Conservation (phyloP, 192 early-diverging fungal genomes). For the Backusella tarrabulga region DNA sequence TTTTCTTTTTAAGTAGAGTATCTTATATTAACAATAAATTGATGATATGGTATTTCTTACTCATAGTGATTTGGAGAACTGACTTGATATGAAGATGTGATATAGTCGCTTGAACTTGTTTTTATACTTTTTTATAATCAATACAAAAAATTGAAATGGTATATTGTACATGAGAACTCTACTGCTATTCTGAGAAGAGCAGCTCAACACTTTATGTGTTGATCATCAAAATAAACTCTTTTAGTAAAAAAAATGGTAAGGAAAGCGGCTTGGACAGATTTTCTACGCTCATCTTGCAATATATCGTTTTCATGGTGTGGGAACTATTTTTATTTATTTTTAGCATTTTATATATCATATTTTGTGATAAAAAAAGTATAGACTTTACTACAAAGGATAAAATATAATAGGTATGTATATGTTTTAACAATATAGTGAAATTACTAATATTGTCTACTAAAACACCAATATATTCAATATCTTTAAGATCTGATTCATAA, state of each 20-base stretch:
- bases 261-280: not conserved
- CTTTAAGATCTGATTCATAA: no score
- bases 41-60: not conserved
- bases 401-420: no score
- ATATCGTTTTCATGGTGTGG: not conserved
- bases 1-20: not conserved
- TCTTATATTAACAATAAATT: not conserved
- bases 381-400: no score
- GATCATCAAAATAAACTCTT: not conserved
- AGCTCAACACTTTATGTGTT: not conserved
- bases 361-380: no score
- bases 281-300: not conserved
- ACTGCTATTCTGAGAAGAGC: not conserved
- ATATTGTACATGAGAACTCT: not conserved
- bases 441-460: no score
- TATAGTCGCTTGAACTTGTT: not conserved
- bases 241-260: not conserved
- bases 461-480: no score
- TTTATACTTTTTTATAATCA: not conserved
- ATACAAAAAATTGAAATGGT: not conserved
- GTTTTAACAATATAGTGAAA: no score
- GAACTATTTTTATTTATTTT: not conserved
- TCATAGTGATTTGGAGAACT: not conserved
- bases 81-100: not conserved
- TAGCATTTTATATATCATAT: not conserved